These are phyloP conservation scores for Hanseniaspora occidentalis DNA, from an alignment of 805 yeast genomes.

Conservation along the genomic window DNA sequence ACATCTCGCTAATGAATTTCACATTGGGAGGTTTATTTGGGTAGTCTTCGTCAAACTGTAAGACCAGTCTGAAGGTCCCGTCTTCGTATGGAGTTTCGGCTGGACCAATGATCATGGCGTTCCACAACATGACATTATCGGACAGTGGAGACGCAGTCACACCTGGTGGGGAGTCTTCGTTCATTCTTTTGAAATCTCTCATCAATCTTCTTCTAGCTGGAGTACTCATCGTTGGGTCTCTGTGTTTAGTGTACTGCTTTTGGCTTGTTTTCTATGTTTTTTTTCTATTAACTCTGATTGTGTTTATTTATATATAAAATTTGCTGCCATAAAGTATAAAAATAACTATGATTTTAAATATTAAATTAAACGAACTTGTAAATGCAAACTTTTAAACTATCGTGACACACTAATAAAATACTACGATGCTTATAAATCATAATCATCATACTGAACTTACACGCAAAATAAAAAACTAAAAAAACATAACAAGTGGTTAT, in stretches of 20 bases:
- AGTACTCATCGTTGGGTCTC: constrained; percentile 61
- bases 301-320: not conserved
- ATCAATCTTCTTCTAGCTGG: constrained; percentile 97
- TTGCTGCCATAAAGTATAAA: no score
- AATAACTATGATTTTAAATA: no score
- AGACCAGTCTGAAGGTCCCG: constrained; percentile 78
- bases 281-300: not conserved
- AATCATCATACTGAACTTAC: no score
- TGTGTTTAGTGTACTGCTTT: not conserved
- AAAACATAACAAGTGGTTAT: no score
- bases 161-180: constrained; percentile 96
- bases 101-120: constrained; percentile 96
- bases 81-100: constrained; percentile 97
- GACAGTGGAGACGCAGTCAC: constrained; percentile 95
- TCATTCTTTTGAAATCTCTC: constrained; percentile 97
- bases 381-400: no score
- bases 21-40: constrained; percentile 96
- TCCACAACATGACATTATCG: constrained; percentile 95
- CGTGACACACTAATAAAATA: no score
- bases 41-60: constrained; percentile 92
- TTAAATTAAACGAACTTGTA: no score
- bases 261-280: not conserved
- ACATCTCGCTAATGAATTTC: constrained; percentile 85
- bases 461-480: no score
- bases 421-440: no score